phyloP scores from a whole-genome alignment of 192 early-diverging fungal species.

The Coemansia sp. region DNA sequence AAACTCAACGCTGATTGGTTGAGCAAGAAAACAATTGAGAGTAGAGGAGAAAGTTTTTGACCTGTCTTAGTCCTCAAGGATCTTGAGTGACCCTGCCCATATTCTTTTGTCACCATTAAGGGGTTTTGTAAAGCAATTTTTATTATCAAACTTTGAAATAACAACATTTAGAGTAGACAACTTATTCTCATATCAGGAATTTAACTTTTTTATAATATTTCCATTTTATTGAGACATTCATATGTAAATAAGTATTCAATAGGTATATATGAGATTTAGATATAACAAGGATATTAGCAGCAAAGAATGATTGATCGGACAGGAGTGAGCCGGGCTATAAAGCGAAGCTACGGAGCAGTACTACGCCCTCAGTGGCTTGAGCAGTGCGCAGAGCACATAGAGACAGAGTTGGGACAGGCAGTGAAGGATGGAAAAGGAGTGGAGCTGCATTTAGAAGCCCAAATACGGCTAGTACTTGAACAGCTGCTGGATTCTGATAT shows the following conservation, averaged over 20 bases:
- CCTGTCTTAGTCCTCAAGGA: too few relatives aligned
- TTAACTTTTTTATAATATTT: too few relatives aligned
- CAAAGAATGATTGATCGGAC: constrained; percentile 33
- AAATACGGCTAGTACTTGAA: constrained; percentile 38
- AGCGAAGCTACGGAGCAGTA: constrained; percentile 22
- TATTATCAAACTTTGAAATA: too few relatives aligned
- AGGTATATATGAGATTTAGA: background rate
- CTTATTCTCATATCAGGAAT: too few relatives aligned
- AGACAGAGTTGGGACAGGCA: constrained; percentile 15
- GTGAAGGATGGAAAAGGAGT: background rate
- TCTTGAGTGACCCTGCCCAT: too few relatives aligned
- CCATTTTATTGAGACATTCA: too few relatives aligned
- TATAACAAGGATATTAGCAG: background rate
- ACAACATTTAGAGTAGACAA: too few relatives aligned
- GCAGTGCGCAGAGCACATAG: constrained; percentile 34
- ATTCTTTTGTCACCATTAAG: too few relatives aligned
- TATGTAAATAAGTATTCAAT: background rate
- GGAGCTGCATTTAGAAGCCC: constrained; percentile 25
- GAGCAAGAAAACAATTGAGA: too few relatives aligned
- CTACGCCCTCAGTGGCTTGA: constrained; percentile 39
- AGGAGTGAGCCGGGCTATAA: constrained; percentile 16
- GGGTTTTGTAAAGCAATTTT: too few relatives aligned
- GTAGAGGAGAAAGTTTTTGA: too few relatives aligned
- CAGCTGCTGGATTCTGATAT: constrained; percentile 49
- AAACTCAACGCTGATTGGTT: too few relatives aligned